phyloP scores from a whole-genome alignment of 352 stramenopile genomes.

The Ophiocytium majus region DNA sequence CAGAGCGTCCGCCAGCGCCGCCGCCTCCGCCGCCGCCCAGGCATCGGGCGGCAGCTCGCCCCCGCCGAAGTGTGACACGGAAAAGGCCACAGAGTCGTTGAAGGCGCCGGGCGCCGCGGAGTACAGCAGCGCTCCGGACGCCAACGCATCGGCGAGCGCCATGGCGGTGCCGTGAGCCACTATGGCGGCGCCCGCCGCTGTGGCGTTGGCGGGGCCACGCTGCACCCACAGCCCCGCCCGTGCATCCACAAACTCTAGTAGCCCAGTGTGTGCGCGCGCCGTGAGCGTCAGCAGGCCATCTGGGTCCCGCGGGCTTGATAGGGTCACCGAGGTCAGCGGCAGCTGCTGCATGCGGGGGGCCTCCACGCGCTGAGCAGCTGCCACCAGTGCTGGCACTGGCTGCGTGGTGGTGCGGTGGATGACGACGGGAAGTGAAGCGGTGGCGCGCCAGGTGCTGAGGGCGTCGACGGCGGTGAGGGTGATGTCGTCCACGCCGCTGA shows the following conservation, averaged over 20 bases:
- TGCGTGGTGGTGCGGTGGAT: too few relatives aligned
- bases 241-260: background rate
- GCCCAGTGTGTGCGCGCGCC: too few relatives aligned
- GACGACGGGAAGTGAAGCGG: too few relatives aligned
- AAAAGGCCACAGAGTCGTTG: background rate
- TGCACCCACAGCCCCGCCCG: background rate
- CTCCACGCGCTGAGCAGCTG: too few relatives aligned
- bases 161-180: conserved; percentile 14
- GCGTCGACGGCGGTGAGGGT: too few relatives aligned
- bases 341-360: too few relatives aligned
- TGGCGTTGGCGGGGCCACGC: background rate
- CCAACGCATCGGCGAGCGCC: background rate
- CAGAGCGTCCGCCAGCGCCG: background rate
- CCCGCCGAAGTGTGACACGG: background rate
- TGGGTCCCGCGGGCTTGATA: background rate
- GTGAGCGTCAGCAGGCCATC: background rate
- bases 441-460: too few relatives aligned
- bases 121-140: conserved; percentile 15
- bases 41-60: too few relatives aligned
- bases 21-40: too few relatives aligned
- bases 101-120: background rate
- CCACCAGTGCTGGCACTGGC: too few relatives aligned
- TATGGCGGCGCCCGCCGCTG: background rate
- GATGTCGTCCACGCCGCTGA: too few relatives aligned
- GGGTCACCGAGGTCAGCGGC: too few relatives aligned